Evolutionary conservation across 2,329 filamentous ascomycete genomes (phyloP).

Genomic region (Colletotrichum acutatum): DNA sequence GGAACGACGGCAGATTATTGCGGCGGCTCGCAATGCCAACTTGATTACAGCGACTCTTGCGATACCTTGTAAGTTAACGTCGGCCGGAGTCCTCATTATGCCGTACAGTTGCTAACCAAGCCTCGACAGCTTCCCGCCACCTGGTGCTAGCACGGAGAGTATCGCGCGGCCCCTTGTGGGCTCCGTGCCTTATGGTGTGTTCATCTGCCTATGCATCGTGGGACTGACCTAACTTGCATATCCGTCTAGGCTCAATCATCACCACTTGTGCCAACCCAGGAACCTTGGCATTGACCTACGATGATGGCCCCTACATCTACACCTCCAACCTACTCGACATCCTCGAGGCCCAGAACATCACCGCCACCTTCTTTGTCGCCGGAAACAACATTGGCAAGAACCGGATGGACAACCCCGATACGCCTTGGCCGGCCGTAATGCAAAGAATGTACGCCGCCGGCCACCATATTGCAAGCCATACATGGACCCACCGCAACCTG

Average conservation of each 20-base stretch:
- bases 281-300: slow-evolving; percentile 58
- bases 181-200: slow-evolving; percentile 51
- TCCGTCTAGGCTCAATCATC: slow-evolving; percentile 44
- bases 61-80: slow-evolving; percentile 51
- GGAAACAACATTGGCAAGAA: slow-evolving; percentile 55
- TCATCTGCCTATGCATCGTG: slow-evolving; percentile 37
- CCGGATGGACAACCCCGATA: slow-evolving; percentile 50
- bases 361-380: slow-evolving; percentile 55
- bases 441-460: slow-evolving; percentile 53
- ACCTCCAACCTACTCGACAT: slow-evolving; percentile 55
- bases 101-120: not conserved
- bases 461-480: slow-evolving; percentile 59
- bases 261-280: slow-evolving; percentile 49
- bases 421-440: slow-evolving; percentile 50
- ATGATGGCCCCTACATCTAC: slow-evolving; percentile 57
- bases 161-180: slow-evolving; percentile 46
- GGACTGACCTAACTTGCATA: slow-evolving; percentile 36
- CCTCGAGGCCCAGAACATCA: slow-evolving; percentile 44
- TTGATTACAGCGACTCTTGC: slow-evolving; percentile 53
- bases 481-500: slow-evolving; percentile 49
- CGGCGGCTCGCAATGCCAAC: slow-evolving; percentile 50
- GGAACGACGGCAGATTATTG: slow-evolving; percentile 49
- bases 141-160: slow-evolving; percentile 44
- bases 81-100: not conserved
- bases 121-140: slow-evolving; percentile 43